Conservation (phyloP, 106 monocot species). For the Dendrobium officinale region DNA sequence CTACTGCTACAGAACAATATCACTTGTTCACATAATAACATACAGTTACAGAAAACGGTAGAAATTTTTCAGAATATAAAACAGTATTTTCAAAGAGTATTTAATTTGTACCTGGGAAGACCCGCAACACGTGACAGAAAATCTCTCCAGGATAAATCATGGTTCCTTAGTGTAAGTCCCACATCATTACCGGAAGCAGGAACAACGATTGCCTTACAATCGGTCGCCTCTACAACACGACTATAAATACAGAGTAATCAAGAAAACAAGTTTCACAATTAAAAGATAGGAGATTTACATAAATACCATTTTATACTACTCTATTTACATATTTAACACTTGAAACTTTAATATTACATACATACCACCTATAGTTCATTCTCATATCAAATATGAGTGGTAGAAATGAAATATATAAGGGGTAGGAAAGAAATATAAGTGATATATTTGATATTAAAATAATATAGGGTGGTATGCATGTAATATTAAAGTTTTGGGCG, state of each 20-base stretch:
- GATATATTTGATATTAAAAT: too few relatives aligned
- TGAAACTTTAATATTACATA: too few relatives aligned
- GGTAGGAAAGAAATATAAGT: too few relatives aligned
- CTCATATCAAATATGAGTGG: too few relatives aligned
- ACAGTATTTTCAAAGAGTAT: neutral
- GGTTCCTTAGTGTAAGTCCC: conserved; percentile 46
- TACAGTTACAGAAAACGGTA: neutral
- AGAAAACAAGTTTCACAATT: neutral
- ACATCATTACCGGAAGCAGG: conserved; percentile 49
- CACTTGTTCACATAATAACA: neutral
- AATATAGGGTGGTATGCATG: too few relatives aligned
- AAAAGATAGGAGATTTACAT: neutral
- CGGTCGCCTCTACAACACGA: conserved; percentile 55
- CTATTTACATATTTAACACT: too few relatives aligned
- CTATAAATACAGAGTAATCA: conserved; percentile 20
- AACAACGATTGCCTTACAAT: conserved; percentile 74
- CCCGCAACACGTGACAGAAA: conserved; percentile 42
- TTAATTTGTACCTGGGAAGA: conserved; percentile 45
- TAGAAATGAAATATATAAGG: too few relatives aligned
- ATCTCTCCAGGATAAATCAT: conserved; percentile 76
- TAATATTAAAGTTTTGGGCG: too few relatives aligned
- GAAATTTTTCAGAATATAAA: neutral
- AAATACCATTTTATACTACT: too few relatives aligned
- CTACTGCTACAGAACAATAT: neutral
- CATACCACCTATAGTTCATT: too few relatives aligned